Conservation (phyloP, 352 stramenopile species). For the Globisporangium echinulatum region DNA sequence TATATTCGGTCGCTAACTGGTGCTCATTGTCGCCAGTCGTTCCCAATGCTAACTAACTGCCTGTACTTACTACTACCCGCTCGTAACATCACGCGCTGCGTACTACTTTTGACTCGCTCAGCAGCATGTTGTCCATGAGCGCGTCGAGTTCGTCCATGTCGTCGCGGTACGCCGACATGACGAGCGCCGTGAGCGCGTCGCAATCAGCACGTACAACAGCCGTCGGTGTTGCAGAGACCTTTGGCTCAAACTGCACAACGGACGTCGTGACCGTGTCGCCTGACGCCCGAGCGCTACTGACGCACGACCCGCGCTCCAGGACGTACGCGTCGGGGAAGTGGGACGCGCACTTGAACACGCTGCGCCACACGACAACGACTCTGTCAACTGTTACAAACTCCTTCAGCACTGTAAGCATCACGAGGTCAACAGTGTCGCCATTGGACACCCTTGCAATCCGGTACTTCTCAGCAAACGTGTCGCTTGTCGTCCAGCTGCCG, state of each 20-base stretch:
- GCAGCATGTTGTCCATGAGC: neutral
- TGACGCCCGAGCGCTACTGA: no score
- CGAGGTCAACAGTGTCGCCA: conserved; percentile 31
- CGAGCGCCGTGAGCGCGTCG: neutral
- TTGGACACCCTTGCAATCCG: conserved; percentile 1
- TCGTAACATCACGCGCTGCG: no score
- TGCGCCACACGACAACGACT: conserved; percentile 51
- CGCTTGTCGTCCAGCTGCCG: conserved; percentile 12
- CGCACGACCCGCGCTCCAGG: conserved; percentile 12
- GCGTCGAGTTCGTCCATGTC: neutral
- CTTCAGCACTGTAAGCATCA: conserved; percentile 20
- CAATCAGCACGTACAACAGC: neutral
- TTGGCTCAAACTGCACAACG: conserved; percentile 2
- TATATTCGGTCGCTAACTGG: no score
- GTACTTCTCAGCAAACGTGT: conserved; percentile 43
- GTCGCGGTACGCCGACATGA: neutral
- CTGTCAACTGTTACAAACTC: conserved; percentile 34
- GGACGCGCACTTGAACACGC: conserved; percentile 25
- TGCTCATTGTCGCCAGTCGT: no score
- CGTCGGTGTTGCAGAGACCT: neutral
- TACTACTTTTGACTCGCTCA: neutral
- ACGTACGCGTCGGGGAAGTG: conserved; percentile 43
- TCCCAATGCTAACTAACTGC: no score
- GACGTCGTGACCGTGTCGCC: neutral
- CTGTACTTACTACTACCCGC: no score